Base-by-base conservation (phyloP, 768 basidiomycete genomes). In the Lyophyllum atratum region DNA sequence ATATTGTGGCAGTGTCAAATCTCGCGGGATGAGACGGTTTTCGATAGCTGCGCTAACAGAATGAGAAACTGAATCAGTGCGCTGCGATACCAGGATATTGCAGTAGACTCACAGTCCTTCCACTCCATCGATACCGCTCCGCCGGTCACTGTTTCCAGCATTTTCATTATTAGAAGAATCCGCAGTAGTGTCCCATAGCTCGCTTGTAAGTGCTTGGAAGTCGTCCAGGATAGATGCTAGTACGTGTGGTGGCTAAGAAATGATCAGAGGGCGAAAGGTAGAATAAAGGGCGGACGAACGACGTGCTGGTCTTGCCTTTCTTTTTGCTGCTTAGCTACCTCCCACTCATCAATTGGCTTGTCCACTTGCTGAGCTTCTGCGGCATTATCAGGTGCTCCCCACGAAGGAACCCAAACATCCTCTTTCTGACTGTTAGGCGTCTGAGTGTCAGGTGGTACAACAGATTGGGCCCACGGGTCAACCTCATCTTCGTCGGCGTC, bases 201-300 rank as follows among this genome's bases (percentile, higher is more conserved):
- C 83, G 33, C 71, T 59, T 8, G 80, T 71, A 34, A 89, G 69
- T 42, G 79, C 79, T 21, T 81, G 76, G 44, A 86, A 81, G 59
- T 84, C 80, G 1, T 67, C 66, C 25, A 90, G 67, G 22, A 92
- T 80, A 3, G 76, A 74, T 8, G 80, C 76, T 46, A 92, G 69
- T n/a, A 85, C 61, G 66, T 89, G 84, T 49, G 89, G 87, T 29
- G 89, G 87, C 90, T 92, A 17, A 52, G 39, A 31, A 44, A 59
- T 40, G 17, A 64, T 66, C 51, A 60, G 56, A 60, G 33, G 55
- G 64, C 52, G 66, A 55, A 44, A 44, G 58, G 57, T 58, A 53
- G 28, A 22, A 56, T 39, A 54, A 56, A 51, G 37, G 49, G 65
- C 31, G 59, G 37, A 76, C 89, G 72, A 72, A 91, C 90, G 67